Percentiles rank a stretch among this genome's conserved stretches.
These are phyloP conservation scores for Gossypium ekmanianum DNA, from an alignment of 345 rosid genomes.

Conservation along the genomic window DNA sequence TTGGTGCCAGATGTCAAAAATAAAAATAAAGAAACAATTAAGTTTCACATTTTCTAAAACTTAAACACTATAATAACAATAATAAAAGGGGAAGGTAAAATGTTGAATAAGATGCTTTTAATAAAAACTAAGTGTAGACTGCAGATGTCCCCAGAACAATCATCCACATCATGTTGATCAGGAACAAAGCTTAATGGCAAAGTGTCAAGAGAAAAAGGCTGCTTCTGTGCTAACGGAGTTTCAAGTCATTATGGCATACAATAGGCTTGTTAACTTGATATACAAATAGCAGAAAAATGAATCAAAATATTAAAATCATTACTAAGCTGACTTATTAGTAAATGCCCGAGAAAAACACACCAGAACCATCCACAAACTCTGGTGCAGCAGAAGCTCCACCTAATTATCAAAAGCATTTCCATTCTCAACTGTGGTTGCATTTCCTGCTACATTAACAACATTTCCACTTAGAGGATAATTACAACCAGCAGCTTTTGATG, in stretches of 20 bases:
- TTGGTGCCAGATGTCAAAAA: constrained; percentile 31
- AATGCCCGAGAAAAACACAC: constrained; percentile 38
- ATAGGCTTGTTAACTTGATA: background rate
- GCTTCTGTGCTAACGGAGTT: background rate
- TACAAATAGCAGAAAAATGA: constrained; percentile 1
- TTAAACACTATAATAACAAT: background rate
- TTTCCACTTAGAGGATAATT: constrained; percentile 56
- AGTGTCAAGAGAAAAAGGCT: background rate
- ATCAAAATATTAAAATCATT: background rate
- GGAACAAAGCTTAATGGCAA: background rate
- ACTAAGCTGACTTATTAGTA: background rate
- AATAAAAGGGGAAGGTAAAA: background rate
- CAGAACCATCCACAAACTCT: constrained; percentile 48
- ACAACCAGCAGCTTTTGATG: constrained; percentile 30
- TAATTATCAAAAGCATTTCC: constrained; percentile 43
- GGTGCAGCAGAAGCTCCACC: constrained; percentile 38
- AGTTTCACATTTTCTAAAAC: background rate
- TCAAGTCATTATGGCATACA: background rate
- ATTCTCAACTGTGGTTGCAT: constrained; percentile 46
- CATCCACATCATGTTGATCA: background rate
- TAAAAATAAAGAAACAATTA: background rate
- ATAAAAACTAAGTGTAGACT: background rate
- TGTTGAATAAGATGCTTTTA: background rate
- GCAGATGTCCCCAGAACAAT: background rate
- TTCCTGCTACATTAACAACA: constrained; percentile 30